Base-by-base conservation (phyloP, 129 eudicot species). In the Erigeron canadensis region DNA sequence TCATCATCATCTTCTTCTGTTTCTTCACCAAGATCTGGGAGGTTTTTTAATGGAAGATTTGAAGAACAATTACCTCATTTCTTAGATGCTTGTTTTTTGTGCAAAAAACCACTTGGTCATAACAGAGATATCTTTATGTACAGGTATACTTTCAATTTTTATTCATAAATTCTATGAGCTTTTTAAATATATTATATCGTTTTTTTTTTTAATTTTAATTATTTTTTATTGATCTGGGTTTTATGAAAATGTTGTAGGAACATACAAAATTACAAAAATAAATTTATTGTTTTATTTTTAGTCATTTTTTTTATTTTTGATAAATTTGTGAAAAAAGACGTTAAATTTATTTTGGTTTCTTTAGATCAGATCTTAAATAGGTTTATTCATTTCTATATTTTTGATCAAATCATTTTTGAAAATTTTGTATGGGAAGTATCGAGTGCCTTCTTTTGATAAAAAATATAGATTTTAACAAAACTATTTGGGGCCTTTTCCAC, bases 61-160 rank as follows among this genome's bases (percentile, higher is more conserved):
- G 89, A 81, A 45, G 83, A 84, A 55, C 83, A 71, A 57, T 77
- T 57, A 40, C 84, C 84, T 71, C 77, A 80, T 75, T 75, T 80
- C 53, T 80, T 80, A 63, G 84, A 80, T 80, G 75, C 80, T 39
- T 80, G 84, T 63, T 75, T 65, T 65, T 75, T 85, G 6, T 85
- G 86, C 81, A 78, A 72, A 53, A 85, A 85, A 37, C 77, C 69
- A 54, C 80, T 85, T 44, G 81, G 84, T 7, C 75, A 28, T 28
- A 85, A 85, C 67, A 75, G 78, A 68, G 89, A 85, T 43, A 85
- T 85, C 72, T 85, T 81, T 72, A 85, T 85, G 89, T 85, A 85
- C 86, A 85, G 89, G 89, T 85, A 54, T 23, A 3, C 5, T 18
- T 66, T 1, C 46, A 15, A 23, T 5, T 16, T 61, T 78, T 21